Evolutionary conservation across 1,284 basidiomycete genomes (phyloP), one percentile per base, ranked within the genome.

Genomic region (Hemileccinum hortonii): DNA sequence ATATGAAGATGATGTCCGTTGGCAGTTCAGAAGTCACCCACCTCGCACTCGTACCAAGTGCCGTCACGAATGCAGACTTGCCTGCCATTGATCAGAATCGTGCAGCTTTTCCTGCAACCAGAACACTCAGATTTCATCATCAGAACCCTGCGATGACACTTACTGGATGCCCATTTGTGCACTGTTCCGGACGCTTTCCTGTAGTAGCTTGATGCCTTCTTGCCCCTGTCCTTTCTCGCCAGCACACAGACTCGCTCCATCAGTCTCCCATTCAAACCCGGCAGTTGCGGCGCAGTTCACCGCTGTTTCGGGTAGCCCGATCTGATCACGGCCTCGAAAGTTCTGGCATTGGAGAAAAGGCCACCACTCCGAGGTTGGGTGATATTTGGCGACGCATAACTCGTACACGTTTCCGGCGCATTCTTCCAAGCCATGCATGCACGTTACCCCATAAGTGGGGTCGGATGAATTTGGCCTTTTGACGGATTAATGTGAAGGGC

Each of bases 371-470:
- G 69, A 57, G 29, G 69, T 63, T 21, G 71, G 67, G 19, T 81
- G 74, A 60, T 88, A 76, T 65, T 82, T 82, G 54, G 75, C 73
- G 14, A 84, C 83, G 65, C 92, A 95, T 22, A 95, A 77, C 65
- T 94, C 84, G 58, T 94, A 87, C 16, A 92, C 81, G 72, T 94
- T 92, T 47, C 90, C 92, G n/a, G 83, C 84, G 61, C 91, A 94
- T 71, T 95, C 92, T 43, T 79, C 70, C 16, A 74, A 72, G 19
- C 92, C 92, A 66, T 95, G 92, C 75, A 78, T 80, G 72, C 92
- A 94, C 22, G 74, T 80, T 19, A 90, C 81, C 15, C 91, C 91
- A 63, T 86, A 87, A 44, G 78, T 74, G 12, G 81, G 71, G 38
- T 88, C 86, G 10, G 81, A 77, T 21, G 75, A 59, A 66, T 93